Evolutionary conservation across 75 land plant genomes (phyloP).

Genomic region (Selaginella tamariscina): DNA sequence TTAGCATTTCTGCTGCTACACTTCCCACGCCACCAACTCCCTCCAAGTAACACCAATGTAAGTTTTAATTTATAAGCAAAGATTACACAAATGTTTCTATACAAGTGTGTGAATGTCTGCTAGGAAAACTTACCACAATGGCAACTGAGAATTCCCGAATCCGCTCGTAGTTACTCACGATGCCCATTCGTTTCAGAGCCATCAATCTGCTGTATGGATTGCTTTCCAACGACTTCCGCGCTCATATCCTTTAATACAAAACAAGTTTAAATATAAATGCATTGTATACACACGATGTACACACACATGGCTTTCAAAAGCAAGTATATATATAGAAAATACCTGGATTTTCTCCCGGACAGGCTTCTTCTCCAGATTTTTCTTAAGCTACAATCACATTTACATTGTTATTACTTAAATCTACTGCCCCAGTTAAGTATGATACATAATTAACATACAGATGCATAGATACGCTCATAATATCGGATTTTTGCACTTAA

Average conservation of each 20-base stretch:
- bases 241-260: conserved; percentile 57
- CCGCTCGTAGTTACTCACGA: conserved; percentile 74
- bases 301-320: too few species aligned
- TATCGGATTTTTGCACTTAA: not conserved
- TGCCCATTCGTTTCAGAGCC: conserved; percentile 97
- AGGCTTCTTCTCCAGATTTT: not conserved
- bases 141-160: conserved; percentile 94
- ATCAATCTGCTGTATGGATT: conserved; percentile 98
- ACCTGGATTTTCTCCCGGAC: not conserved
- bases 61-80: conserved; percentile 7
- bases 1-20: conserved; percentile 99
- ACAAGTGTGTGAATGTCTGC: too few species aligned
- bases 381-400: not conserved
- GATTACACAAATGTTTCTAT: too few species aligned
- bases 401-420: not conserved
- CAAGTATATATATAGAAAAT: not conserved
- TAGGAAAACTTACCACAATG: conserved; percentile 47
- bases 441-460: too few species aligned
- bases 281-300: too few species aligned
- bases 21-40: conserved; percentile 98
- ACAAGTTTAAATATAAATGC: too few species aligned
- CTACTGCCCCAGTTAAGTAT: too few species aligned
- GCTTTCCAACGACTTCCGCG: conserved; percentile 78
- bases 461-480: too few species aligned
- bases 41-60: conserved; percentile 22